Conservation (phyloP, 2,329 filamentous ascomycete species). For the Penicillium sp. region DNA sequence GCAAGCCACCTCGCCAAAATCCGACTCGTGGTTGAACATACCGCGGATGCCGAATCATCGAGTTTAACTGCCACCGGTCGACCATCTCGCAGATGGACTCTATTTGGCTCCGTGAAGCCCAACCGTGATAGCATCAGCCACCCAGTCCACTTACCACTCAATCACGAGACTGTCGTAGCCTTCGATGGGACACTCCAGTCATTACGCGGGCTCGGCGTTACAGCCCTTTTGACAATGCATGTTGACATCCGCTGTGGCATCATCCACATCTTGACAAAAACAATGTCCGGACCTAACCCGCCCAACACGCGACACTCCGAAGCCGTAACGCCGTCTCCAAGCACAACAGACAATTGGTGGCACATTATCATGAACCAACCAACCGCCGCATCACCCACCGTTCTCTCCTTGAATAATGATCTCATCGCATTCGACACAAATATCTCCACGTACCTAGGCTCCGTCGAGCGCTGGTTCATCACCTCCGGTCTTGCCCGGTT, state of each 20-base stretch:
- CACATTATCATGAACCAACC: slow-evolving; percentile 44
- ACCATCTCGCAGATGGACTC: slow-evolving; percentile 75
- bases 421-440: slow-evolving; percentile 86
- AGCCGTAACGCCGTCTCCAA: slow-evolving; percentile 53
- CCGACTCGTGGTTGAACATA: slow-evolving; percentile 66
- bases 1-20: slow-evolving; percentile 76
- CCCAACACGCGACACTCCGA: slow-evolving; percentile 33
- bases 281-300: slow-evolving; percentile 57
- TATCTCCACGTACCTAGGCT: slow-evolving; percentile 66
- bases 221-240: slow-evolving; percentile 78
- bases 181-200: slow-evolving; percentile 85
- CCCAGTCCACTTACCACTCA: slow-evolving; percentile 80
- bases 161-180: slow-evolving; percentile 74
- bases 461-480: slow-evolving; percentile 69
- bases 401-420: slow-evolving; percentile 78
- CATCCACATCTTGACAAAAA: slow-evolving; percentile 68
- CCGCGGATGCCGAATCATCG: slow-evolving; percentile 58
- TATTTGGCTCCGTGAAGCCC: slow-evolving; percentile 62
- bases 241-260: slow-evolving; percentile 84
- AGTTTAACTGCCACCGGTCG: slow-evolving; percentile 40
- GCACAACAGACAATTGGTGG: slow-evolving; percentile 66
- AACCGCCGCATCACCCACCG: slow-evolving; percentile 55
- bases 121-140: slow-evolving; percentile 55
- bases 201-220: slow-evolving; percentile 74
- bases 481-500: slow-evolving; percentile 71